These are phyloP conservation scores for Apiospora malaysiana DNA, from an alignment of 2,329 filamentous ascomycete species.

Conservation along the genomic window DNA sequence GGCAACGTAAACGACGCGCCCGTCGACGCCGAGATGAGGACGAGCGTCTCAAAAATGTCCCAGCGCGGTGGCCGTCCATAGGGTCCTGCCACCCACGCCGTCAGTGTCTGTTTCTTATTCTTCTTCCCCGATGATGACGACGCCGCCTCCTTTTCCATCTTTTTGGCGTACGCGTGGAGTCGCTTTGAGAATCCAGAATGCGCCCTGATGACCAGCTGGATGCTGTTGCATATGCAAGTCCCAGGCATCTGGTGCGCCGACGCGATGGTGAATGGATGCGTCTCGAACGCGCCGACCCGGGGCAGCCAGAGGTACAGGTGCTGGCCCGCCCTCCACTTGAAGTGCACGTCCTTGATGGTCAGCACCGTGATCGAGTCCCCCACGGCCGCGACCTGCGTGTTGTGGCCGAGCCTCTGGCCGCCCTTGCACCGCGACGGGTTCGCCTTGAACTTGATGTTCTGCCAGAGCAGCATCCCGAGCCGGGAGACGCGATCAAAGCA, in stretches of 20 bases:
- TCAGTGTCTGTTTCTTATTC: conserved; percentile 42
- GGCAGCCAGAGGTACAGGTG: conserved; percentile 68
- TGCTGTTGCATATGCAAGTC: conserved; percentile 62
- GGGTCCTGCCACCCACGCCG: conserved; percentile 60
- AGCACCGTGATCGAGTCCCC: conserved; percentile 61
- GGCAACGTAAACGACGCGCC: conserved; percentile 68
- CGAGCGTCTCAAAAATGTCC: conserved; percentile 64
- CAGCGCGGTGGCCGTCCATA: conserved; percentile 61
- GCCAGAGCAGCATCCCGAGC: conserved; percentile 53
- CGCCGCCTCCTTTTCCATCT: conserved; percentile 34
- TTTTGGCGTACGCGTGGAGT: conserved; percentile 53
- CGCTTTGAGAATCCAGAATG: conserved; percentile 63
- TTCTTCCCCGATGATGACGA: conserved; percentile 15
- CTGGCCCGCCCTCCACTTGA: conserved; percentile 64
- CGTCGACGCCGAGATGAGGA: conserved; percentile 66
- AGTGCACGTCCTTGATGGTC: conserved; percentile 65
- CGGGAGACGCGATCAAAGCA: conserved; percentile 67
- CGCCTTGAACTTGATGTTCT: conserved; percentile 54
- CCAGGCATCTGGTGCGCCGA: conserved; percentile 56
- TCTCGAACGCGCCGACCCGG: conserved; percentile 57
- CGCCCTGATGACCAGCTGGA: conserved; percentile 63
- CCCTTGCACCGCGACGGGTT: conserved; percentile 52
- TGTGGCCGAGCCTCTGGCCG: conserved; percentile 57
- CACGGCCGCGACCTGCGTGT: conserved; percentile 53
- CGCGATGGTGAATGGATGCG: conserved; percentile 68